Conservation (phyloP, 1,284 basidiomycete genomes). For the Cerioporus squamosus region DNA sequence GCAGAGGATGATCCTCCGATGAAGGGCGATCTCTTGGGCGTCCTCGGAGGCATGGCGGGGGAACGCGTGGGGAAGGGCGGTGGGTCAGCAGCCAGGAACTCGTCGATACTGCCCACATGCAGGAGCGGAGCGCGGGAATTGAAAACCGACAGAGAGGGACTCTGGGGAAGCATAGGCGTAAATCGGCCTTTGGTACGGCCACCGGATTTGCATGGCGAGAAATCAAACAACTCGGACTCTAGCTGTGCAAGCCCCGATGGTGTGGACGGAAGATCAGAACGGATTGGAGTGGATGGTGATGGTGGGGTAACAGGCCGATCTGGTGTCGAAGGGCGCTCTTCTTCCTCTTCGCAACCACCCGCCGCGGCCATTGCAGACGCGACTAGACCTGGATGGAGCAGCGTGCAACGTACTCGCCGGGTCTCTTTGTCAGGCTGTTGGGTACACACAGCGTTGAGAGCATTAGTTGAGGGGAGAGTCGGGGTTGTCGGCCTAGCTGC, state of each 20-base stretch:
- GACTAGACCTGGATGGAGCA: conserved; percentile 23
- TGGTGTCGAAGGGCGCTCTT: conserved; percentile 10
- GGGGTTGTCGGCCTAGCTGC: conserved; percentile 21
- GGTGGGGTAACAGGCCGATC: conserved; percentile 7
- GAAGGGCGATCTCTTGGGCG: conserved; percentile 19
- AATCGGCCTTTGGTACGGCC: not conserved
- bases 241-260: conserved; percentile 13
- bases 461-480: conserved; percentile 67
- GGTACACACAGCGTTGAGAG: conserved; percentile 55
- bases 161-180: not conserved
- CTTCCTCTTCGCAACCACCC: conserved; percentile 1
- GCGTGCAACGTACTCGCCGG: not conserved
- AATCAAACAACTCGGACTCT: conserved; percentile 21
- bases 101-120: conserved; percentile 9
- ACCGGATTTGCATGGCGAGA: conserved; percentile 19
- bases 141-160: conserved; percentile 6
- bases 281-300: conserved; percentile 5
- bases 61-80: not conserved
- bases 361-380: conserved; percentile 8
- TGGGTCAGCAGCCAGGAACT: conserved; percentile 11
- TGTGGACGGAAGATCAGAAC: conserved; percentile 8
- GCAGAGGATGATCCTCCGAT: not conserved
- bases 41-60: conserved; percentile 7
- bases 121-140: conserved; percentile 18
- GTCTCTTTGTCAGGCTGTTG: conserved; percentile 2